A percentile compares a stretch with the other conserved stretches of the same genome.
phyloP scores from a whole-genome alignment of 1,139 yeast species.

The Starmera stellimalicola region DNA sequence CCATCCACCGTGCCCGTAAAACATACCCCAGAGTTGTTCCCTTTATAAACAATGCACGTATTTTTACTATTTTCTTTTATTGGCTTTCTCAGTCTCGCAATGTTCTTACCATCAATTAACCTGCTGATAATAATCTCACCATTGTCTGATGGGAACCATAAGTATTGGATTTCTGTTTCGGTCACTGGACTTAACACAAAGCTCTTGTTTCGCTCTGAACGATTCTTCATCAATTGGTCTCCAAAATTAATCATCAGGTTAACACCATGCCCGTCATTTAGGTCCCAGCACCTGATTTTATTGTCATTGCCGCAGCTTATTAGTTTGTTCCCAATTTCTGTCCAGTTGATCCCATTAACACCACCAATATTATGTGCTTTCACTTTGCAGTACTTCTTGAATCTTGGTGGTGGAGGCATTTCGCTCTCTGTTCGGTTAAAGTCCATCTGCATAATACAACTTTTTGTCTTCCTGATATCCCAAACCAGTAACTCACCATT shows the following conservation, averaged over 20 bases:
- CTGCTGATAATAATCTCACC: slow-evolving; percentile 68
- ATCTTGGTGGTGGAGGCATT: slow-evolving; percentile 12
- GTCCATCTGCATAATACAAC: slow-evolving; percentile 44
- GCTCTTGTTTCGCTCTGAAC: slow-evolving; percentile 24
- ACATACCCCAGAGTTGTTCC: slow-evolving; percentile 34
- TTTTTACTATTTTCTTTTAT: slow-evolving; percentile 23
- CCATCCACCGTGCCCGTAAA: slow-evolving; percentile 53
- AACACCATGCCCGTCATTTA: slow-evolving; percentile 32
- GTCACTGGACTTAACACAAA: slow-evolving; percentile 22
- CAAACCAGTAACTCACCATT: slow-evolving; percentile 50
- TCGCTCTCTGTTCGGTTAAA: slow-evolving; percentile 36
- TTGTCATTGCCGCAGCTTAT: slow-evolving; percentile 71
- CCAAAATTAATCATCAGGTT: slow-evolving; percentile 71
- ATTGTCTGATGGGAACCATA: slow-evolving; percentile 68
- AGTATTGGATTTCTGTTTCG: slow-evolving; percentile 45
- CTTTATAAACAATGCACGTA: slow-evolving; percentile 42
- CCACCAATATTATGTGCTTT: slow-evolving; percentile 70
- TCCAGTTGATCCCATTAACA: slow-evolving; percentile 70
- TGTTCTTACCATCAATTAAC: slow-evolving; percentile 48
- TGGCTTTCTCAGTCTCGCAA: slow-evolving; percentile 13
- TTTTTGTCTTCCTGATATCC: slow-evolving; percentile 66
- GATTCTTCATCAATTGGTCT: slow-evolving; percentile 59
- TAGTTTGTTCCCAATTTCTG: slow-evolving; percentile 48
- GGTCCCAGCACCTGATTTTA: slow-evolving; percentile 66
- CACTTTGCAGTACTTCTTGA: slow-evolving; percentile 22